Base-by-base conservation (phyloP, 1,284 basidiomycete species). In the Ceratobasidium sp. region DNA sequence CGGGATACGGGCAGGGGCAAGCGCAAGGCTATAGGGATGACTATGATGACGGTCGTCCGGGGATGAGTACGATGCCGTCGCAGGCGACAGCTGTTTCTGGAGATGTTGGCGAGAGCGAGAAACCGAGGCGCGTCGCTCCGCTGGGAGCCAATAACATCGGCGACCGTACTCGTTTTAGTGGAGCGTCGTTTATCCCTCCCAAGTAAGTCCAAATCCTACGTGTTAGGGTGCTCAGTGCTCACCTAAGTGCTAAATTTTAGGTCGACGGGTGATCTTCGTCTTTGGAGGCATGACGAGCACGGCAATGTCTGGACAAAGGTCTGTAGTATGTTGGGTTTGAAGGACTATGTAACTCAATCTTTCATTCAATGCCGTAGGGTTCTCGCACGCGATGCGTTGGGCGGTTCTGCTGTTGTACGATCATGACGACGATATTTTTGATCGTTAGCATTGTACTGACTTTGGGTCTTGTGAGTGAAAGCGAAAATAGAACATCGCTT, bases 231-330 rank as follows among this genome's bases (percentile, higher is more conserved):
- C 24, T 62, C 33, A 29, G 31, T 22, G 54, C 41, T 71, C 27
- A 71, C 56, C 24, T 51, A 17, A 29, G 1, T n/a, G 31, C 47
- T 54, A 24, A 6, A 2, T 7, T 27, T 33, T 51, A 77, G 76
- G 63, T 77, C 76, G 8, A 76, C 76, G 22, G 73, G 75, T 22
- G 77, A 75, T 62, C 47, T 77, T 36, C 74, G 73, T 54, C 51
- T 76, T 22, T 77, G 75, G 77, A 65, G 77, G 7, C 75, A 77
- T 47, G 77, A 77, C 31, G 77, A 78, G 47, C 66, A 76, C 33
- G 74, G 77, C 24, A 78, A 78, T 41, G 51, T 76, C 31, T 78
- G 77, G 77, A 76, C 76, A 48, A 78, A 78, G 66, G 77, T 76
- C 19, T 22, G 75, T 69, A 14, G 14, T 24, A 4, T 44, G 51